Evolutionary conservation across 768 basidiomycete genomes (phyloP), one percentile per base, ranked within the genome.

Genomic region (Kwoniella heveanensis): DNA sequence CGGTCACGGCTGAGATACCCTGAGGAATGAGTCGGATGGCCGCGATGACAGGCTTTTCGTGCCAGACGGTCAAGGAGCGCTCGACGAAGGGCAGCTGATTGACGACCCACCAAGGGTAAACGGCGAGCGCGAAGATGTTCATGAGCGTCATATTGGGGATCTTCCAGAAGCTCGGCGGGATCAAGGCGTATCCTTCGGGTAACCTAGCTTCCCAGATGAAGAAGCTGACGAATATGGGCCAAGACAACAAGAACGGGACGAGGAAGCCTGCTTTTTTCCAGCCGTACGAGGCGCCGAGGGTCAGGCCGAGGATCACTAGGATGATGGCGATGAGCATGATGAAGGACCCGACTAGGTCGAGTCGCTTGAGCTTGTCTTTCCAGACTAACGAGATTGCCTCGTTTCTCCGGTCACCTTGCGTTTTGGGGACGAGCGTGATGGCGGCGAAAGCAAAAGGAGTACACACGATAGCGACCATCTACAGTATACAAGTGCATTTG

Each of bases 261-360:
- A 76, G 63, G 67, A 77, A 77, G n/a, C 66, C 60, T 6, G 76
- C 71, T 2, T 67, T 69, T 30, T 66, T 70, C 65, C 67, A 80
- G 15, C 79, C 77, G 57, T 80, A 67, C 12, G 70, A 68, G 6
- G 76, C 74, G 32, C 77, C 77, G 26, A 72, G 60, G 3, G 79
- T 80, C 8, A 77, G 63, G 52, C 76, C 79, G 32, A 77, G 71
- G 46, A 78, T 72, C 53, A 78, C 64, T 8, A 79, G 70, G 56
- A 78, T 62, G 64, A 78, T 70, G 12, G 70, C 60, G 21, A 68
- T 53, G 19, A 76, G 67, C 68, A 76, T 76, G 46, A 62, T 46
- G 44, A 74, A 68, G 0, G 64, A 61, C 1, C 76, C 76, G 65
- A 76, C 47, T 22, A 73, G 55, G 55, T 78, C 77, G 57, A 78